Conservation (phyloP, 305 asterid species). For the Striga hermonthica region DNA sequence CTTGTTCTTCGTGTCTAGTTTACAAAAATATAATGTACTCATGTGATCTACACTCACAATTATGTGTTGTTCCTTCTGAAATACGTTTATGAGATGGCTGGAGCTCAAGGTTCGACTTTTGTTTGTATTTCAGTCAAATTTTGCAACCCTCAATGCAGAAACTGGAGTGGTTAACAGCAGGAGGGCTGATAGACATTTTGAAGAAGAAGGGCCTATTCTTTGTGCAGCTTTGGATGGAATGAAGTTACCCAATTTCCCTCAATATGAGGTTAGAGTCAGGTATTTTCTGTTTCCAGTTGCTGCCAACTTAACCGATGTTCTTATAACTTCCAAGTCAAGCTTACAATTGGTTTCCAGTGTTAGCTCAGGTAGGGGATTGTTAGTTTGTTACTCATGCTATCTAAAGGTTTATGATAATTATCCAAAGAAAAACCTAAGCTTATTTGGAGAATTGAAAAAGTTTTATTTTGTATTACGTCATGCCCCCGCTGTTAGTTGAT, state of each 20-base stretch:
- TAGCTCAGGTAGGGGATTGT: no score
- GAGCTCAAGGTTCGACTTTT: constrained; percentile 17
- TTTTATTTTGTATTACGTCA: no score
- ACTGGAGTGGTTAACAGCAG: constrained; percentile 80
- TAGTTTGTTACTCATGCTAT: no score
- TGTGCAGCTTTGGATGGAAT: constrained; percentile 90
- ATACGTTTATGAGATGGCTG: constrained; percentile 5
- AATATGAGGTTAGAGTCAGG: constrained; percentile 96
- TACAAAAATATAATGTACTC: background rate
- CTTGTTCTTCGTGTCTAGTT: background rate
- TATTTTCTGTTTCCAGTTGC: constrained; percentile 12
- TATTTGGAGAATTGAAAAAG: no score
- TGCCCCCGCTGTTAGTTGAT: no score
- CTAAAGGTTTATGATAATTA: no score
- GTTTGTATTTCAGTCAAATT: constrained; percentile 65
- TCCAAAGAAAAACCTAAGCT: no score
- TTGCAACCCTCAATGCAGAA: constrained; percentile 86
- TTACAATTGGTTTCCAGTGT: no score
- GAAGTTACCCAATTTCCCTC: constrained; percentile 73
- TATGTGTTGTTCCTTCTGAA: constrained; percentile 19
- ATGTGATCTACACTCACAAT: background rate
- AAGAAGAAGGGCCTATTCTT: constrained; percentile 94
- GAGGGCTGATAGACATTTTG: constrained; percentile 97
- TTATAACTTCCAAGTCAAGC: no score
- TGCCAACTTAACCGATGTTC: no score